These are phyloP conservation scores for Platismatia glauca DNA, from an alignment of 495 filamentous ascomycete genomes.

Conservation along the genomic window DNA sequence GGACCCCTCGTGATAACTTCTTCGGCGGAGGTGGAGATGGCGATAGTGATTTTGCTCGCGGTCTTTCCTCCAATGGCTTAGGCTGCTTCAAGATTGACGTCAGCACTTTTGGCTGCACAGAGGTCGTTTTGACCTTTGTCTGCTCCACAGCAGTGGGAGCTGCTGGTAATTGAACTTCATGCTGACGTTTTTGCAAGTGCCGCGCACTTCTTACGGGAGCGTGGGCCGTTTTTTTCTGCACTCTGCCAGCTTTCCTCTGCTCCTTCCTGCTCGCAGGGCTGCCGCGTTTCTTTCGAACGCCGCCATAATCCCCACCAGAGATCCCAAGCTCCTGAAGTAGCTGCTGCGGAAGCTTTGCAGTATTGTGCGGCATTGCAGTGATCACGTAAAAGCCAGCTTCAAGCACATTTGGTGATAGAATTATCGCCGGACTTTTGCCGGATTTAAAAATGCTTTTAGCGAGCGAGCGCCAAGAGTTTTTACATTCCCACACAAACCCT, in stretches of 20 bases:
- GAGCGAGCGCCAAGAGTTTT: slow-evolving; percentile 29
- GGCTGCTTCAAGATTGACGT: slow-evolving; percentile 25
- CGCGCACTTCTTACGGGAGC: slow-evolving; percentile 16
- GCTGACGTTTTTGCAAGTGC: slow-evolving; percentile 15
- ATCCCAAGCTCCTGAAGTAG: slow-evolving; percentile 52
- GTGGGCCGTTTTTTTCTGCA: slow-evolving; percentile 43
- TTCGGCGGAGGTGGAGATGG: slow-evolving; percentile 22
- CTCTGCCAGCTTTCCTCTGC: slow-evolving; percentile 47
- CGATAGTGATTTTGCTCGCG: slow-evolving; percentile 16
- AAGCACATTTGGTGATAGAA: background rate
- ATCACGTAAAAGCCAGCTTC: background rate
- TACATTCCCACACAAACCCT: slow-evolving; percentile 13
- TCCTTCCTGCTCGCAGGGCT: slow-evolving; percentile 49
- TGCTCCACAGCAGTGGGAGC: slow-evolving; percentile 11
- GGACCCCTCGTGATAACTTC: slow-evolving; percentile 48
- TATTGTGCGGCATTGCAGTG: slow-evolving; percentile 40
- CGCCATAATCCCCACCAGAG: slow-evolving; percentile 30
- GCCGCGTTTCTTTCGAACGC: slow-evolving; percentile 33
- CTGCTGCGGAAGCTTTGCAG: slow-evolving; percentile 53
- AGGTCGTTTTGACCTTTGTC: slow-evolving; percentile 13
- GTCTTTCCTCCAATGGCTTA: slow-evolving; percentile 9
- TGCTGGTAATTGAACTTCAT: slow-evolving; percentile 21
- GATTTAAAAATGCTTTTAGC: background rate
- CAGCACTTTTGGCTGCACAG: slow-evolving; percentile 21
- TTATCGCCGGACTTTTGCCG: background rate